Conservation (phyloP, 2,329 filamentous ascomycete species). For the Arthrobotrys pseudoclavata region DNA sequence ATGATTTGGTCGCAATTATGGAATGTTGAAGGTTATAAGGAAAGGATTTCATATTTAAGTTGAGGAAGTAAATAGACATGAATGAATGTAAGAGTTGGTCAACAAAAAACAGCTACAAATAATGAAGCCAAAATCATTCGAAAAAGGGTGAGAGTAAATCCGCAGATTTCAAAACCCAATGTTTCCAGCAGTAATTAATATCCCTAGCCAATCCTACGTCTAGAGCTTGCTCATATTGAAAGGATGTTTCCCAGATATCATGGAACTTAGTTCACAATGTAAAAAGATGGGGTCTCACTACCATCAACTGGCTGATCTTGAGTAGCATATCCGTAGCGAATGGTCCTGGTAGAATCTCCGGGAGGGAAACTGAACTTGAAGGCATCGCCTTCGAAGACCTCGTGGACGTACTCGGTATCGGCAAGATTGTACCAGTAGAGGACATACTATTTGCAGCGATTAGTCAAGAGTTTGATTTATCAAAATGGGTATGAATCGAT, state of each 20-base stretch:
- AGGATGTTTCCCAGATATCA: neutral
- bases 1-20: neutral
- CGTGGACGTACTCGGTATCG: constrained; percentile 27
- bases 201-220: neutral
- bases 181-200: neutral
- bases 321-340: constrained; percentile 25
- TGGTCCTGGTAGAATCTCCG: constrained; percentile 21
- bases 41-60: neutral
- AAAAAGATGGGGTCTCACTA: constrained; percentile 1
- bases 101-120: neutral
- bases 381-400: constrained; percentile 21
- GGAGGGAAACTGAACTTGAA: constrained; percentile 29
- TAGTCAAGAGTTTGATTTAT: neutral
- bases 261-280: neutral
- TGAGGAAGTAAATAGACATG: neutral
- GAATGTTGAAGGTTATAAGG: neutral
- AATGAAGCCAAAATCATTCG: neutral
- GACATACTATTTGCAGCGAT: constrained; percentile 6
- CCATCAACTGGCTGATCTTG: constrained; percentile 22
- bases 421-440: constrained; percentile 26
- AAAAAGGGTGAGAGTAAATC: neutral
- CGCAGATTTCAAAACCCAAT: neutral
- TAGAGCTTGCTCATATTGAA: neutral
- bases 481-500: neutral
- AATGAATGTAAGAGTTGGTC: neutral